phyloP scores from a whole-genome alignment of 1,284 basidiomycete species.

The Coriolopsis trogii region DNA sequence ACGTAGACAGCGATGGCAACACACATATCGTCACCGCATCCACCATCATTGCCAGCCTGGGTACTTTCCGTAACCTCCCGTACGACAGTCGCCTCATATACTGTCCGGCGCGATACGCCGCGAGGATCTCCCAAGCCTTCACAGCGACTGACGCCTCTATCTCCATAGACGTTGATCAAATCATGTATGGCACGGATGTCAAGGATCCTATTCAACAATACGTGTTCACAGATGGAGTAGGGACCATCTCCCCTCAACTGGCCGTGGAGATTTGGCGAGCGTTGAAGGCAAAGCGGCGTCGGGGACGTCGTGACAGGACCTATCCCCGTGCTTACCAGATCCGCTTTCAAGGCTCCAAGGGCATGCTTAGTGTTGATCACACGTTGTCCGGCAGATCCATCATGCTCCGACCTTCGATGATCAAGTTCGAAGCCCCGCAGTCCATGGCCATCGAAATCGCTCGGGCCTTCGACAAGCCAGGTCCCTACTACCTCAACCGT shows the following conservation, averaged over 20 bases:
- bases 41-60: constrained; percentile 58
- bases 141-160: constrained; percentile 69
- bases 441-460: constrained; percentile 72
- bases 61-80: constrained; percentile 49
- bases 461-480: constrained; percentile 60
- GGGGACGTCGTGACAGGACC: constrained; percentile 37
- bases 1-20: constrained; percentile 27
- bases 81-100: constrained; percentile 51
- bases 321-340: constrained; percentile 60
- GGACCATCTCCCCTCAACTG: constrained; percentile 65
- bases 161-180: constrained; percentile 53
- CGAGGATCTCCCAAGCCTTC: constrained; percentile 72
- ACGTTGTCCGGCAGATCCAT: constrained; percentile 58
- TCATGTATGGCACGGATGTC: constrained; percentile 51
- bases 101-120: constrained; percentile 72
- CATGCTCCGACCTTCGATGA: constrained; percentile 71
- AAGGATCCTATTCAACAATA: constrained; percentile 34
- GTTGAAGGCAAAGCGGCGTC: constrained; percentile 43
- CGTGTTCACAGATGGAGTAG: constrained; percentile 72
- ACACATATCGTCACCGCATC: constrained; percentile 39
- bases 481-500: constrained; percentile 63
- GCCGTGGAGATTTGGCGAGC: constrained; percentile 54
- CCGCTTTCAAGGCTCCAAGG: constrained; percentile 65
- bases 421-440: constrained; percentile 66
- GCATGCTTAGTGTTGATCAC: constrained; percentile 69